Evolutionary conservation across 345 rosid species (phyloP).

Genomic region (Corymbia maculata): DNA sequence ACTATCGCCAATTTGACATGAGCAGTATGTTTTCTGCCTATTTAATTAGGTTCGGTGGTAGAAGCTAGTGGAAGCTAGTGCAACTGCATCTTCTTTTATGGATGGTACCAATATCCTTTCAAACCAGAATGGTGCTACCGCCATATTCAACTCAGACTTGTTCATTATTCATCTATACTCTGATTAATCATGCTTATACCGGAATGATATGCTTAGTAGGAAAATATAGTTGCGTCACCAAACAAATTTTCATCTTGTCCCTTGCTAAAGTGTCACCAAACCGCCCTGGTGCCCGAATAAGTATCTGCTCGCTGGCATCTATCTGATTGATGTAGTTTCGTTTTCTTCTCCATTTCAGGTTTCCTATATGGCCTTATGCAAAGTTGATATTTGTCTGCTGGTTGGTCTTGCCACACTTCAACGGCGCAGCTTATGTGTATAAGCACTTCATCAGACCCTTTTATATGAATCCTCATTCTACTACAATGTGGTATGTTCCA

Average conservation of each 20-base stretch:
- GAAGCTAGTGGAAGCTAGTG: not conserved
- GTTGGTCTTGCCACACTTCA: slow-evolving; percentile 83
- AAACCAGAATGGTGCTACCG: not conserved
- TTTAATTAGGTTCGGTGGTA: not conserved
- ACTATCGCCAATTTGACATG: not conserved
- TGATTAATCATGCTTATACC: not conserved
- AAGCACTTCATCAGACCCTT: slow-evolving; percentile 61
- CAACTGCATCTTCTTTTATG: not conserved
- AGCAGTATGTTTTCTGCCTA: not conserved
- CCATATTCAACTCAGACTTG: not conserved
- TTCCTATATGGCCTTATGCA: slow-evolving; percentile 70
- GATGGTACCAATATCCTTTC: not conserved
- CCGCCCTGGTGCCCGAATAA: not conserved
- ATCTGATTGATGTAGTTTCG: not conserved
- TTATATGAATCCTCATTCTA: slow-evolving; percentile 45
- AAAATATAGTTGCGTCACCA: not conserved
- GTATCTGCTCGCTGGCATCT: not conserved
- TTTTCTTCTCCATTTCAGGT: slow-evolving; percentile 27
- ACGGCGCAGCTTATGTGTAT: slow-evolving; percentile 75
- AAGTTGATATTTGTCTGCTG: slow-evolving; percentile 67
- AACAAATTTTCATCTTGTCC: not conserved
- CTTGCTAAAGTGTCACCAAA: not conserved
- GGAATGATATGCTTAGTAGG: not conserved
- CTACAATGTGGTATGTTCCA: slow-evolving; percentile 74
- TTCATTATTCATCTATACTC: not conserved